phyloP scores from a whole-genome alignment of 345 rosid genomes.

The Barbarea vulgaris region DNA sequence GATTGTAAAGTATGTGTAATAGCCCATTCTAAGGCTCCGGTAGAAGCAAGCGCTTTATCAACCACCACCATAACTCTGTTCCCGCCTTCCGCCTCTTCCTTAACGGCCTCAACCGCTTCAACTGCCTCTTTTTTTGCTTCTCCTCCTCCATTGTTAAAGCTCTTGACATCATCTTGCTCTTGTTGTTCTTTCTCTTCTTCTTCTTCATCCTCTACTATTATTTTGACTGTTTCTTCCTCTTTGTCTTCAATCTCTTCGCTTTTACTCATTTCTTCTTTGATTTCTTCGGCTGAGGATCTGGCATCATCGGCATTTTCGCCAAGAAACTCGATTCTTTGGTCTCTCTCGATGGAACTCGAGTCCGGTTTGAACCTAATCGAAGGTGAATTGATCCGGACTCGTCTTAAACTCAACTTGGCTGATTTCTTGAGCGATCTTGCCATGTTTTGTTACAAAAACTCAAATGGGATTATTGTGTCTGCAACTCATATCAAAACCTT shows the following conservation, averaged over 20 bases:
- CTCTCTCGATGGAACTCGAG: slow-evolving; percentile 43
- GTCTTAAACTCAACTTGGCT: slow-evolving; percentile 49
- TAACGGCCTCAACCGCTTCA: slow-evolving; percentile 17
- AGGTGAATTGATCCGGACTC: slow-evolving; percentile 49
- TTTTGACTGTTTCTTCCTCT: slow-evolving; percentile 30
- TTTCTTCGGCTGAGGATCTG: slow-evolving; percentile 30
- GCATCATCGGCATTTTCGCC: slow-evolving; percentile 36
- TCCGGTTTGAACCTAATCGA: slow-evolving; percentile 46
- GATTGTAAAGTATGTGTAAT: slow-evolving; percentile 65
- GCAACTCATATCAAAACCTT: slow-evolving; percentile 9
- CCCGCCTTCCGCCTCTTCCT: slow-evolving; percentile 30
- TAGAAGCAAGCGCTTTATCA: slow-evolving; percentile 67
- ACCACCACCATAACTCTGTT: slow-evolving; percentile 90
- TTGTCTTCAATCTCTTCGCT: slow-evolving; percentile 30
- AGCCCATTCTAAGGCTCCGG: slow-evolving; percentile 89
- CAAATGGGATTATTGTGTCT: not conserved
- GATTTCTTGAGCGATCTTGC: slow-evolving; percentile 45
- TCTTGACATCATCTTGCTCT: slow-evolving; percentile 29
- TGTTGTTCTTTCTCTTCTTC: not conserved
- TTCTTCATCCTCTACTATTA: slow-evolving; percentile 7
- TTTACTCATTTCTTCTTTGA: not conserved
- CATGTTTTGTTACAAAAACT: slow-evolving; percentile 27
- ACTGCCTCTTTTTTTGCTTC: slow-evolving; percentile 25
- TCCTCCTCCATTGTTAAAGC: slow-evolving; percentile 19
- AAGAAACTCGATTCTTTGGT: slow-evolving; percentile 57